A percentile compares a stretch with the other conserved stretches of the same genome.
Conservation (phyloP, 768 basidiomycete genomes). For the Mycena rebaudengoi region DNA sequence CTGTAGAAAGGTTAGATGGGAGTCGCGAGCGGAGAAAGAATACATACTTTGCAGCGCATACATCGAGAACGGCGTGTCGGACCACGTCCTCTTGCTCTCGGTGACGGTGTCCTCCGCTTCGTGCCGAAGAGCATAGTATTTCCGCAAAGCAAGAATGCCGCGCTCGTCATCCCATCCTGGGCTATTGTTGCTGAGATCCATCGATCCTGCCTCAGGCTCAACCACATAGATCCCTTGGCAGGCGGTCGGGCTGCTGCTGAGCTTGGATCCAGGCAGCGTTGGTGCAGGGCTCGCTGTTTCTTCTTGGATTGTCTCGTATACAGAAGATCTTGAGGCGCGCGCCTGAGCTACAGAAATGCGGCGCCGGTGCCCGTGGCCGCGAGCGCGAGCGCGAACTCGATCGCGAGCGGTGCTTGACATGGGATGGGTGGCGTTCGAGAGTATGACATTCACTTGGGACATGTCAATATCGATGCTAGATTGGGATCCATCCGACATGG, state of each 20-base stretch:
- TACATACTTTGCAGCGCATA: conserved; percentile 77
- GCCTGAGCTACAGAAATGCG: conserved; percentile 64
- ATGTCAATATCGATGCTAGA: conserved; percentile 86
- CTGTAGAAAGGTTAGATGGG: conserved; percentile 42
- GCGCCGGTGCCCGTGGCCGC: conserved; percentile 76
- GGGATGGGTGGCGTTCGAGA: conserved; percentile 65
- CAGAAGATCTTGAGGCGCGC: conserved; percentile 68
- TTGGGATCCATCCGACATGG: conserved; percentile 74
- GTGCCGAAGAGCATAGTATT: conserved; percentile 72
- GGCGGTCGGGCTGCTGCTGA: conserved; percentile 45
- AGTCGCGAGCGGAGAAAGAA: conserved; percentile 12
- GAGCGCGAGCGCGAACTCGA: conserved; percentile 49
- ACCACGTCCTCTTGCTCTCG: conserved; percentile 73
- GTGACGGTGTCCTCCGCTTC: conserved; percentile 72
- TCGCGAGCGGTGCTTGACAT: conserved; percentile 51
- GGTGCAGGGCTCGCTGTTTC: conserved; percentile 54
- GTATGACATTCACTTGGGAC: conserved; percentile 61
- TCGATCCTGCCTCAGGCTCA: conserved; percentile 61
- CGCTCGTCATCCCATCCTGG: conserved; percentile 72
- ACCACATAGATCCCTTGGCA: conserved; percentile 61
- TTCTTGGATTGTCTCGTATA: conserved; percentile 85
- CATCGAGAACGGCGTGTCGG: conserved; percentile 77
- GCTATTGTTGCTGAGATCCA: conserved; percentile 49
- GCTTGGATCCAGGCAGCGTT: conserved; percentile 44
- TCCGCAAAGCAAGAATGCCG: conserved; percentile 70